Base-by-base conservation (phyloP, 148 eudicot genomes). In the Selenicereus undatus region DNA sequence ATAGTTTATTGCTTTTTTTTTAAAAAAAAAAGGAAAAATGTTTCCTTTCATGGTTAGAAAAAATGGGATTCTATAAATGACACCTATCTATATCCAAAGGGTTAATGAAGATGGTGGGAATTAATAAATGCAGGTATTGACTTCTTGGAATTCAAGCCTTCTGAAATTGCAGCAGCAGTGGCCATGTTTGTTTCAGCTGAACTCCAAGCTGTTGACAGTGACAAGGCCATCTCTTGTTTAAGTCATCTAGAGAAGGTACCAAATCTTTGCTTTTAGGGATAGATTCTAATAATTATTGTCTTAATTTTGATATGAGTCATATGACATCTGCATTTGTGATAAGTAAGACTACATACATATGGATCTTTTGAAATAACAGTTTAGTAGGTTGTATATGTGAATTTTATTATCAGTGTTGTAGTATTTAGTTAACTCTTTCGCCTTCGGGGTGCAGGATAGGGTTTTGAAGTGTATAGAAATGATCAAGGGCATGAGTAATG, bases 71-170 rank as follows among this genome's bases (percentile, higher is more conserved):
- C 27, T 0, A 65, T 48, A 52, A 76, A 66, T 66, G 75, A 29
- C 18, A 20, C 62, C 21, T 0, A 10, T 9, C 52, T n/a, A n/a
- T n/a, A n/a, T 21, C 54, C 21, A 64, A 60, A 71, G 35, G 71
- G 45, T 81, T 69, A 20, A 80, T 80, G 84, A 78, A 56, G 84
- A 74, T 77, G 83, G 83, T 35, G 75, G 75, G 71, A 73, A 82
- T 78, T 88, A 83, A 91, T 89, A 82, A 91, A 85, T 87, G 89
- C 89, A 95, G 95, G 93, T 32, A 90, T 92, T 85, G 94, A 93
- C 76, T 91, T 88, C 84, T 87, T 93, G 91, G 95, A 93, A 77
- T 93, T 88, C 85, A 91, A 70, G 86, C 89, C 97, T 26, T 91
- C 91, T 84, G 93, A 90, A 80, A 85, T 93, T 77, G 93, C 95